These are phyloP conservation scores for Leishmania lainsoni DNA, from an alignment of 208 protist genomes.

Conservation along the genomic window DNA sequence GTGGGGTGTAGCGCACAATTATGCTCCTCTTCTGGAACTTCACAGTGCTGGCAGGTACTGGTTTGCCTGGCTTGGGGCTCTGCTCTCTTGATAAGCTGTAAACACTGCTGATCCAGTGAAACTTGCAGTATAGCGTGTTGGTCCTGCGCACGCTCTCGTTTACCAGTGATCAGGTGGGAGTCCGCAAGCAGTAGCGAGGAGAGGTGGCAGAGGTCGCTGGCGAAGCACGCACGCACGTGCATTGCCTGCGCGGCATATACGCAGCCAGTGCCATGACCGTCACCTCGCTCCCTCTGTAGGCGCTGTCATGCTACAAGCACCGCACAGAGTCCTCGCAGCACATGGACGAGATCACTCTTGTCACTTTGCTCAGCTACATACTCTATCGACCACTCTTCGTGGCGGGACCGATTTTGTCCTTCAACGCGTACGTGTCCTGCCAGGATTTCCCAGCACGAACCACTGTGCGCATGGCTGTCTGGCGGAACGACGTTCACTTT, in stretches of 20 bases:
- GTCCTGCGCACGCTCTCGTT: constrained; percentile 82
- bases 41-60: constrained; percentile 35
- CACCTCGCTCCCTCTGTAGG: constrained; percentile 16
- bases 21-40: constrained; percentile 47
- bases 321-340: constrained; percentile 45
- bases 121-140: constrained; percentile 74
- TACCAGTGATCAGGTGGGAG: constrained; percentile 54
- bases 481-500: constrained; percentile 44
- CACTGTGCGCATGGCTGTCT: constrained; percentile 14
- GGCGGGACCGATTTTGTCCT: constrained; percentile 84
- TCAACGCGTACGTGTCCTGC: constrained; percentile 89
- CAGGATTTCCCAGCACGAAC: constrained; percentile 41
- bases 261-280: neutral
- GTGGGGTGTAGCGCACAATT: constrained; percentile 45
- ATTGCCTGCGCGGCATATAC: constrained; percentile 33
- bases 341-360: constrained; percentile 59
- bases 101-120: constrained; percentile 47
- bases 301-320: constrained; percentile 51
- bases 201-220: constrained; percentile 6
- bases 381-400: constrained; percentile 89
- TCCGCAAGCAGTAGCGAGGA: constrained; percentile 19
- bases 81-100: constrained; percentile 33
- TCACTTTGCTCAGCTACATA: constrained; percentile 76
- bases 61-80: constrained; percentile 51
- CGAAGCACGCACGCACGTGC: constrained; percentile 44